Base-by-base conservation (phyloP, 2,329 filamentous ascomycete genomes). In the Phyllosticta citriasiana region DNA sequence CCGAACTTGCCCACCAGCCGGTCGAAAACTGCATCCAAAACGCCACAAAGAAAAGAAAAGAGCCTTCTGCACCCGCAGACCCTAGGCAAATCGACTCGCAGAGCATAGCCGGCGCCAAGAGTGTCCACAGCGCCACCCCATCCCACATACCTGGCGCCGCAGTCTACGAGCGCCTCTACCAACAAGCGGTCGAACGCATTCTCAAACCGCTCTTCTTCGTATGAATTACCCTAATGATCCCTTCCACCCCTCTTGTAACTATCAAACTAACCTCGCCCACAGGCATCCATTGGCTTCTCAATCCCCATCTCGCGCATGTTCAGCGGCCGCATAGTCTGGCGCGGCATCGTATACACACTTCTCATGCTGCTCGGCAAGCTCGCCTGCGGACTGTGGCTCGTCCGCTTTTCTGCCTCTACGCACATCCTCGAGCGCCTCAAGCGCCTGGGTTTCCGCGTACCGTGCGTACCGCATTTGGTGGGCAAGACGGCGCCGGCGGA, bases 261-360 rank as follows among this genome's bases (percentile, higher is more conserved):
- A 47, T 57, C 54, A 26, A 27, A 22, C 19, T 22, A 22, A 22
- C 19, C 19, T 33, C 2, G 9, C 4, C 14, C 12, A 9, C 16
- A 60, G 60, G 51, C 81, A 2, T 84, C 81, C 0, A 87, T 93
- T 40, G 89, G 89, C 0, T 92, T 93, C 69, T 86, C 88, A 0
- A 88, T 94, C 1, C 89, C 89, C 0, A 86, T 93, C 30, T 83
- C 81, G 0, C 74, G 82, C 5, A 84, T 94, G 78, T 93, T 91
- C 66, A 70, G 71, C 0, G 82, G 82, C 0, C 67, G 74, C 0
- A 78, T 88, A 0, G 73, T 91, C 1, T 94, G 88, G 89, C 82
- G 84, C 10, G 89, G 89, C 0, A 64, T 91, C 0, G 79, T 91
- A 0, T 94, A 92, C 67, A 79, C 86, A 0, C 64, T 86, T 0